Evolutionary conservation across 192 early-diverging fungal genomes (phyloP).

Genomic region (Coemansia sp.): DNA sequence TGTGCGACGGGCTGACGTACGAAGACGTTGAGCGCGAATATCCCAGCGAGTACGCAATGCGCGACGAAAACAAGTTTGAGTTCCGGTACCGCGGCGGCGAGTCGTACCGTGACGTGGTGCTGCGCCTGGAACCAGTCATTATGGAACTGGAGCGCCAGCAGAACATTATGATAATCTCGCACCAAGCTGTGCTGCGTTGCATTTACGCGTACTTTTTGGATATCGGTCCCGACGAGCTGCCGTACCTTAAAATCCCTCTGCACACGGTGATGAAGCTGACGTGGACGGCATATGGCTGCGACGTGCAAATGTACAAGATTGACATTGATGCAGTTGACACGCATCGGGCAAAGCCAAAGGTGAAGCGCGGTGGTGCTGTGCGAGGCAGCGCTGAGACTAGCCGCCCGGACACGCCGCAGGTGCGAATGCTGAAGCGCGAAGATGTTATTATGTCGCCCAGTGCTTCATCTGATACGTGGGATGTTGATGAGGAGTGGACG

Average conservation of each 20-base stretch:
- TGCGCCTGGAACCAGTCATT: conserved; percentile 95
- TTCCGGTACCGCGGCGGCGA: conserved; percentile 82
- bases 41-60: conserved; percentile 90
- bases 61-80: conserved; percentile 96
- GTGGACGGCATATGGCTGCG: conserved; percentile 93
- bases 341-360: conserved; percentile 73
- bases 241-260: conserved; percentile 98
- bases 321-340: conserved; percentile 99
- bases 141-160: conserved; percentile 99
- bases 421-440: conserved; percentile 16
- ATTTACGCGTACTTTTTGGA: conserved; percentile 98
- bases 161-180: conserved; percentile 93
- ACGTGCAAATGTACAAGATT: conserved; percentile 88
- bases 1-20: conserved; percentile 98
- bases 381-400: conserved; percentile 20
- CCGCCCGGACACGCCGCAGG: conserved; percentile 10
- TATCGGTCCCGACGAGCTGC: conserved; percentile 88
- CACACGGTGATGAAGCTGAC: conserved; percentile 97
- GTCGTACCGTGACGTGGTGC: conserved; percentile 95
- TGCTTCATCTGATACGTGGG: conserved; percentile 21
- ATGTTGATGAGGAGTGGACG: conserved; percentile 24
- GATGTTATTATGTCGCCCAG: conserved; percentile 6
- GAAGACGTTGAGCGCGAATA: conserved; percentile 94
- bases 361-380: conserved; percentile 26
- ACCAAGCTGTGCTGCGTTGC: conserved; percentile 96